These are phyloP conservation scores for Lycium barbarum DNA, from an alignment of 257 asterid species.

Conservation along the genomic window DNA sequence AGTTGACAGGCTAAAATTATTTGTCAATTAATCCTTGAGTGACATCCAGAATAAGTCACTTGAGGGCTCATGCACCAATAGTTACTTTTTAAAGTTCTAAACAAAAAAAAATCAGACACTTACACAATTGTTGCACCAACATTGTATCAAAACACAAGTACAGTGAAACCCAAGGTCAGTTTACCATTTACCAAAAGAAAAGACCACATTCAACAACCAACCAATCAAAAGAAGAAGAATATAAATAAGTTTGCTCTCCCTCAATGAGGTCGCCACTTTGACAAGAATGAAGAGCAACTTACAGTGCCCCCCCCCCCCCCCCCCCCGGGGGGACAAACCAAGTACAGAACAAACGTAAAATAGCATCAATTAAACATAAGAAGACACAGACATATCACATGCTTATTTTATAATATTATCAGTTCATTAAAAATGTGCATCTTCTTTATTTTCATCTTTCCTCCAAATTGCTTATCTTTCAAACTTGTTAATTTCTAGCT, in stretches of 20 bases:
- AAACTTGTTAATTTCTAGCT: background rate
- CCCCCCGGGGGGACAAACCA: background rate
- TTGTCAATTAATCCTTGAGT: background rate
- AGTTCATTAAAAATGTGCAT: background rate
- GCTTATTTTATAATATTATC: background rate
- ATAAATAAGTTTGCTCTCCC: slow-evolving; percentile 16
- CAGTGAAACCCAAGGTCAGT: background rate
- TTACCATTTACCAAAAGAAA: slow-evolving; percentile 17
- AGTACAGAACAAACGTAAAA: background rate
- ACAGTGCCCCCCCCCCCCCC: background rate
- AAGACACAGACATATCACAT: background rate
- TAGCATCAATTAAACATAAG: background rate
- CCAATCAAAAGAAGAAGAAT: background rate
- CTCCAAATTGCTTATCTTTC: slow-evolving; percentile 1
- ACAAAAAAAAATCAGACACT: background rate
- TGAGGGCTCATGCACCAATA: background rate
- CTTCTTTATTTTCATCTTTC: background rate
- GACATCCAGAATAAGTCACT: background rate
- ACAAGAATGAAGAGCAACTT: slow-evolving; percentile 17
- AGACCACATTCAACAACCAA: background rate
- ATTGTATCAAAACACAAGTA: background rate
- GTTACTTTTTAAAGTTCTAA: background rate
- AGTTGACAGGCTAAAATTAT: background rate
- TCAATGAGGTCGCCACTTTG: background rate
- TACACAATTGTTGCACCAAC: background rate